Base-by-base conservation (phyloP, 2,329 filamentous ascomycete genomes). In the Calonectria honghensis region DNA sequence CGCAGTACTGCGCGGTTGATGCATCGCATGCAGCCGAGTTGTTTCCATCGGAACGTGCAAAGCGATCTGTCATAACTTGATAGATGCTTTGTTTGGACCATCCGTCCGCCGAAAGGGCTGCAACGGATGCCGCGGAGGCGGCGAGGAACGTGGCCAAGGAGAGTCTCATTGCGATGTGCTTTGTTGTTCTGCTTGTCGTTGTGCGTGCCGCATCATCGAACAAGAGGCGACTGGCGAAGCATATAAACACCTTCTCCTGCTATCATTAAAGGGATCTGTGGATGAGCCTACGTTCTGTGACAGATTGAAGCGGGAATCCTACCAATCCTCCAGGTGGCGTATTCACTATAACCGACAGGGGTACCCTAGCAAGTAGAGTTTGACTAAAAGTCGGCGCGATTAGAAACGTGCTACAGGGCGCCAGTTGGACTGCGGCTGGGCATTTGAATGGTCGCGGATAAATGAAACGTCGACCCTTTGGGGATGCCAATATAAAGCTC, bases 31-130 rank as follows among this genome's bases (percentile, higher is more conserved):
- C 41, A 14, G 73, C 75, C 4, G 11, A 37, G 31, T 54, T 64
- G 29, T 32, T 71, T 5, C 64, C 73, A 31, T 76, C 75, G n/a
- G 72, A 45, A 2, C 75, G 69, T 13, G 75, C 75, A 66, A 76
- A 76, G 16, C 75, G 39, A 65, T 76, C 75, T 2, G 73, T 75
- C 37, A 76, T 57, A 11, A 76, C 73, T 35, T 76, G 75, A 48
- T 76, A 76, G 31, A 76, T 68, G 67, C 73, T 75, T 50, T 76
- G 75, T 37, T 67, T 73, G 4, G 75, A 69, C 75, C 75, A 76
- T 11, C 35, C 70, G 9, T 75, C 73, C 20, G 66, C 52, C 6
- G 72, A 75, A 5, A 76, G 67, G 14, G 66, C 69, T 50, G 57
- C 52, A 11, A 66, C 63, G 50, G 70, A 68, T 4, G 72, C 65